Percentiles rank a stretch among this genome's conserved stretches.
These are phyloP conservation scores for Trichoderma sp. DNA, from an alignment of 2,329 filamentous ascomycete species.

Conservation along the genomic window DNA sequence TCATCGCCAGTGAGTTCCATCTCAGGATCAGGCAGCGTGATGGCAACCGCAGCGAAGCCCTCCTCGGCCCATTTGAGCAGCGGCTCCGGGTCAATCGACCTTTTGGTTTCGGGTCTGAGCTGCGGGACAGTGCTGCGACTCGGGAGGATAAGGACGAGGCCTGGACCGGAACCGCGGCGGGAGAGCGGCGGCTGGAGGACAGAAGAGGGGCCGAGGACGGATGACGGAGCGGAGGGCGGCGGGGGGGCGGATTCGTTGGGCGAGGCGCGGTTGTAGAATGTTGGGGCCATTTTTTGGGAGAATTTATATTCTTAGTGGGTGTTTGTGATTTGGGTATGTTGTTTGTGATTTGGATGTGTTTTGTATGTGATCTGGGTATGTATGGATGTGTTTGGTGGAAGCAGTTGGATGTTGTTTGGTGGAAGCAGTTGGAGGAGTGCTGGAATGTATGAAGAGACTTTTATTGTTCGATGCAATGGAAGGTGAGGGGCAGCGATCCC, in stretches of 20 bases:
- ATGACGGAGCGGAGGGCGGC: slow-evolving; percentile 12
- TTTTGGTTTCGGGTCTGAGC: neutral
- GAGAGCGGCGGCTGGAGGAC: slow-evolving; percentile 29
- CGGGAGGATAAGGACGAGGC: slow-evolving; percentile 31
- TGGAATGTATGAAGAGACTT: neutral
- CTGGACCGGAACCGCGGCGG: slow-evolving; percentile 33
- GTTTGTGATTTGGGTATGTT: neutral
- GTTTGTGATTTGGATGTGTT: neutral
- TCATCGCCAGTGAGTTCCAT: neutral
- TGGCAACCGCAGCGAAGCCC: slow-evolving; percentile 32
- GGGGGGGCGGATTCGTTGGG: slow-evolving; percentile 20
- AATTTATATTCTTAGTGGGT: too few species aligned
- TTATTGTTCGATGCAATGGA: neutral
- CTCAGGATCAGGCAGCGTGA: slow-evolving; percentile 3
- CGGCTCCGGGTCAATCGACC: slow-evolving; percentile 25
- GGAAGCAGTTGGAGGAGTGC: neutral
- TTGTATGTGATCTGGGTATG: neutral
- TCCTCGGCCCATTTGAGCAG: slow-evolving; percentile 38
- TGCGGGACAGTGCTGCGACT: neutral
- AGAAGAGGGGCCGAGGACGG: slow-evolving; percentile 1
- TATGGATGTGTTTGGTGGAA: neutral
- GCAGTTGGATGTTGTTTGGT: neutral
- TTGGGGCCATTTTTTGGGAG: neutral
- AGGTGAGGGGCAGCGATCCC: neutral
- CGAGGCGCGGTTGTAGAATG: slow-evolving; percentile 17